These are phyloP conservation scores for Cotoneaster glaucophyllus DNA, from an alignment of 306 rosid genomes.

Conservation along the genomic window DNA sequence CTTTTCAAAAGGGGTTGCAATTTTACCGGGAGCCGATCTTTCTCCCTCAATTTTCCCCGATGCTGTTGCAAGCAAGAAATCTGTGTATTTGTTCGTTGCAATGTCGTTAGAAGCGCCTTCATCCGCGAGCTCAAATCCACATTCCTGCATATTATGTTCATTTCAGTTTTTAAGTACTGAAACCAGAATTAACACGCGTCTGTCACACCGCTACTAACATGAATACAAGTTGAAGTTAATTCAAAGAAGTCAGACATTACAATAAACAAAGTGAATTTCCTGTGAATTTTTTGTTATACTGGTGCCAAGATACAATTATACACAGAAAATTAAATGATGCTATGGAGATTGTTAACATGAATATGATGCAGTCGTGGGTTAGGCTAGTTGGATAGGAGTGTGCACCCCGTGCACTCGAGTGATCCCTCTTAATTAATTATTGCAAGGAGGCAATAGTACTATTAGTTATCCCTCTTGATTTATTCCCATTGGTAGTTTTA, in stretches of 20 bases:
- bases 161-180: background rate
- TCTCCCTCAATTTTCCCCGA: slow-evolving; percentile 20
- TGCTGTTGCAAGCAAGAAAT: slow-evolving; percentile 18
- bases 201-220: background rate
- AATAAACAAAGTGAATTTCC: background rate
- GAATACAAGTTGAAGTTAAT: background rate
- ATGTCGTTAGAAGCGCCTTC: background rate
- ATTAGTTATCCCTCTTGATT: background rate
- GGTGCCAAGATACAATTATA: too few relatives aligned
- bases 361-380: too few relatives aligned
- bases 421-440: background rate
- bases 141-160: background rate
- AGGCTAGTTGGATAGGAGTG: too few relatives aligned
- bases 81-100: slow-evolving; percentile 4
- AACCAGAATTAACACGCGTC: background rate
- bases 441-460: background rate
- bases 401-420: too few relatives aligned
- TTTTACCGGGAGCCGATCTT: slow-evolving; percentile 5
- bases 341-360: too few relatives aligned
- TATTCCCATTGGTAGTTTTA: too few relatives aligned
- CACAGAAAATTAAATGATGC: too few relatives aligned
- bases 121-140: background rate
- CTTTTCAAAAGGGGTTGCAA: slow-evolving; percentile 18
- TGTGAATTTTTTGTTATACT: too few relatives aligned
- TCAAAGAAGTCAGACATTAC: background rate